phyloP scores from a whole-genome alignment of 208 protist genomes.

The Acanthamoeba healyi region DNA sequence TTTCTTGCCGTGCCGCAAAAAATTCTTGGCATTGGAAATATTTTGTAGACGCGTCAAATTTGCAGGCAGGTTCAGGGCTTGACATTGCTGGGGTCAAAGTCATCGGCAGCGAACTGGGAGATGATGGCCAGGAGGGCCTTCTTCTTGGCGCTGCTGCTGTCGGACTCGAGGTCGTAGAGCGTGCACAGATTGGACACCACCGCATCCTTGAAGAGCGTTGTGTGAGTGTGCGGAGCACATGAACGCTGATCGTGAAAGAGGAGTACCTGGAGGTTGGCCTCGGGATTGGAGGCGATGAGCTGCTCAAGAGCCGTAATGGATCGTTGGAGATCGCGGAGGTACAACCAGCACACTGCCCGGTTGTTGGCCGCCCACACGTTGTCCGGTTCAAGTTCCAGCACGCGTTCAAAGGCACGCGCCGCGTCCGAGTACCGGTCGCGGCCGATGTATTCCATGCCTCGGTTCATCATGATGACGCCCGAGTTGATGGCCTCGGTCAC shows the following conservation, averaged over 20 bases:
- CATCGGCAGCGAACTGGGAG: constrained; percentile 49
- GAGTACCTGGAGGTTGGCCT: neutral
- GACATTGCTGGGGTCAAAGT: constrained; percentile 30
- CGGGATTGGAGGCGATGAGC: constrained; percentile 24
- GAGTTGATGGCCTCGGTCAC: constrained; percentile 2
- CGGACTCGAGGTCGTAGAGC: constrained; percentile 50
- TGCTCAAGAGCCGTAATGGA: constrained; percentile 42
- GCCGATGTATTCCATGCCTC: neutral
- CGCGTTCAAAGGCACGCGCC: constrained; percentile 17
- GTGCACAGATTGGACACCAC: constrained; percentile 75
- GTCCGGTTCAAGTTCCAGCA: constrained; percentile 12
- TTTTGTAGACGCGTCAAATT: neutral
- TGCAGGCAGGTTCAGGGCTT: neutral
- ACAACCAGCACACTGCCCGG: constrained; percentile 53
- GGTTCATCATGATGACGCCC: constrained; percentile 42
- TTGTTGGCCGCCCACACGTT: constrained; percentile 68
- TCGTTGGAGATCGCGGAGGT: neutral
- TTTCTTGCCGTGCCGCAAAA: neutral
- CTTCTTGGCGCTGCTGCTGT: constrained; percentile 53
- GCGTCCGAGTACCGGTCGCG: constrained; percentile 39
- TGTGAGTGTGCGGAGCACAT: neutral
- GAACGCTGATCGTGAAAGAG: neutral
- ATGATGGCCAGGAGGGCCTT: constrained; percentile 51
- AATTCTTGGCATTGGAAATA: neutral
- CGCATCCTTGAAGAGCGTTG: neutral